Base-by-base conservation (phyloP, 2,329 filamentous ascomycete genomes). In the Dactylella cylindrospora region DNA sequence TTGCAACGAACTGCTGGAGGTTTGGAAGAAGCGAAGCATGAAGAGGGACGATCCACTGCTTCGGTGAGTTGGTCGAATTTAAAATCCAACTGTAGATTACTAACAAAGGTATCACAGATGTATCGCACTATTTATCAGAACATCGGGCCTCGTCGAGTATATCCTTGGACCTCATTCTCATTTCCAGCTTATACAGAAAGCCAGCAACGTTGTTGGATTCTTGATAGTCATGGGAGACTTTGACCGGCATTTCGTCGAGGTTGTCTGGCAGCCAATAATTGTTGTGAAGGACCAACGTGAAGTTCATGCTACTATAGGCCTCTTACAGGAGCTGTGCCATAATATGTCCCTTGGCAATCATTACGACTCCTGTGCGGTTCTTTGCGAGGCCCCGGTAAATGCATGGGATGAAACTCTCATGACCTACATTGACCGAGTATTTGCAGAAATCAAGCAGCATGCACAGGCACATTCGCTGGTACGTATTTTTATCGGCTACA, bases 131-230 rank as follows among this genome's bases (percentile, higher is more conserved):
- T 85, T 87, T 66, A 76, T 97, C 26, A 77, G 85, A 12, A 74
- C 78, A 5, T 84, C 85, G 31, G 83, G 84, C 47, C 76, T 97
- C 20, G 81, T 95, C 19, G 83, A 90, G 59, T 97, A 96, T 72
- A 83, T 98, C 38, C 80, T 96, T 45, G 88, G 91, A 1, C 84
- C 91, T 10, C 90, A 90, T 52, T 96, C 91, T 25, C 93, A 97
- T 70, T 89, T 90, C 1, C 90, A 95, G 70, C 82, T 97, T 47
- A 93, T 94, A 15, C 78, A 80, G 28, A 83, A 90, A 67, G 88
- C 88, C 69, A 79, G 80, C 32, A 95, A 95, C 65, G 86, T 97
- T 47, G 78, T 96, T 40, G 88, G 88, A 0, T 97, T 97, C 69
- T 77, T 97, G 45, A 80, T 89, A 17, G 86, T 93, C 10, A 93